phyloP scores from a whole-genome alignment of 2,329 filamentous ascomycete genomes.

The Macrophomina phaseolina region DNA sequence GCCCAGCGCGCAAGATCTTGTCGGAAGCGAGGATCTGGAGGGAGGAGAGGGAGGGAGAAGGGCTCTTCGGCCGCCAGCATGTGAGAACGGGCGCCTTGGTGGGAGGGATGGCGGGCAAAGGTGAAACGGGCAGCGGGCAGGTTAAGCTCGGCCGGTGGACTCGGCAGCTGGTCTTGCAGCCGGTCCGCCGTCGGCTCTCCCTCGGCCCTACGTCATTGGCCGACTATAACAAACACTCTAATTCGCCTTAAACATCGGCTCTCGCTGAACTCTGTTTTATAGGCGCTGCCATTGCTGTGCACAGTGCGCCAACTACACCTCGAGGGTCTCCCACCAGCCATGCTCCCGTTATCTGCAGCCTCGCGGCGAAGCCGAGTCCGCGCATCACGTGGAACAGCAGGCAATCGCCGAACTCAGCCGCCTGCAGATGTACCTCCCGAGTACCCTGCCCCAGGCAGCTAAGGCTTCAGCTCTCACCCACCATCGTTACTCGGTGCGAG shows the following conservation, averaged over 20 bases:
- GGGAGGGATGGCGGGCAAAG: background rate
- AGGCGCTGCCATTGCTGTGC: background rate
- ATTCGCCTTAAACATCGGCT: background rate
- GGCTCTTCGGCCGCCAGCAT: background rate
- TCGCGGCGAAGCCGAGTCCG: background rate
- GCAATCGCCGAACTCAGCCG: background rate
- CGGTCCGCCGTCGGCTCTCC: background rate
- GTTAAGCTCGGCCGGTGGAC: background rate
- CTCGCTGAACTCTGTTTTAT: background rate
- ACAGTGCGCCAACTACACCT: background rate
- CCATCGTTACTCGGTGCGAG: background rate
- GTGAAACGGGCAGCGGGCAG: background rate
- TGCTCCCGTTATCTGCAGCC: background rate
- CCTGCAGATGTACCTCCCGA: background rate
- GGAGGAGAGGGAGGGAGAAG: background rate
- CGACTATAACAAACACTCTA: background rate
- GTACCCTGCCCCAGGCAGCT: too few relatives aligned
- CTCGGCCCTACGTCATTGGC: constrained; percentile 13
- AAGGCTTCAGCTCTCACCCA: constrained; percentile 1
- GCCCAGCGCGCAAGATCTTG: background rate
- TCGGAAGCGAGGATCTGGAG: background rate
- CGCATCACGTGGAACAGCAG: background rate
- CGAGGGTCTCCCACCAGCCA: too few relatives aligned
- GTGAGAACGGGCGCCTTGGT: background rate
- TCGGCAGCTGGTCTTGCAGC: constrained; percentile 4